phyloP scores from a whole-genome alignment of 1,284 basidiomycete species.

The Tilletia caries region DNA sequence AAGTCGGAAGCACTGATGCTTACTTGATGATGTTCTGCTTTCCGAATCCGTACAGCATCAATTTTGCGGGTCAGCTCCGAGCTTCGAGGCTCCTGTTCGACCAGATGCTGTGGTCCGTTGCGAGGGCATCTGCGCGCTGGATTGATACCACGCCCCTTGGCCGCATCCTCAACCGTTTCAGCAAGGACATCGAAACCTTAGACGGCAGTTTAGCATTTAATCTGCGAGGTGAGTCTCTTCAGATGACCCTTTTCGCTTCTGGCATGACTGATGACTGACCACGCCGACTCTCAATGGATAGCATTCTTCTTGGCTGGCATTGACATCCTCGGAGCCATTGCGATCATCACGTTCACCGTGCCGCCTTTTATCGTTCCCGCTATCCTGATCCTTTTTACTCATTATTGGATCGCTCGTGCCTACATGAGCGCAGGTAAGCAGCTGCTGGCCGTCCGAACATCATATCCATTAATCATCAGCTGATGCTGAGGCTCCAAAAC shows the following conservation, averaged over 20 bases:
- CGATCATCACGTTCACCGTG: slow-evolving; percentile 30
- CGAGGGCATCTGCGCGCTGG: slow-evolving; percentile 28
- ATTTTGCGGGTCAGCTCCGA: background rate
- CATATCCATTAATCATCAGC: no score
- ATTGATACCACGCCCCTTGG: slow-evolving; percentile 53
- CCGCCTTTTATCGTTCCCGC: slow-evolving; percentile 9
- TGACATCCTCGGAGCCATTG: slow-evolving; percentile 43
- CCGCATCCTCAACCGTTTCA: slow-evolving; percentile 59
- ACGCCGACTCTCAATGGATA: slow-evolving; percentile 16
- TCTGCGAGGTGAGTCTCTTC: slow-evolving; percentile 15
- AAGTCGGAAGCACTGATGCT: background rate
- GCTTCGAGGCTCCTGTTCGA: background rate
- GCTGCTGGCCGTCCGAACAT: no score
- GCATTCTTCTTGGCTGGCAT: slow-evolving; percentile 30
- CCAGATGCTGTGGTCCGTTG: slow-evolving; percentile 1
- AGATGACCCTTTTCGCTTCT: background rate
- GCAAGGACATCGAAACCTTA: slow-evolving; percentile 58
- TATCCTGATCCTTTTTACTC: background rate
- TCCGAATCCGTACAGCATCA: no score
- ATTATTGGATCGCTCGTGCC: slow-evolving; percentile 4
- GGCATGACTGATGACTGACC: background rate
- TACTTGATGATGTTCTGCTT: no score
- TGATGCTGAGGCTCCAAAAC: no score
- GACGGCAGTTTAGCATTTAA: slow-evolving; percentile 56
- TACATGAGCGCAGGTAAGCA: slow-evolving; percentile 8